Percentiles rank a stretch among this genome's conserved stretches.
Conservation (phyloP, 2,329 filamentous ascomycete genomes). For the Penicillium sp. region DNA sequence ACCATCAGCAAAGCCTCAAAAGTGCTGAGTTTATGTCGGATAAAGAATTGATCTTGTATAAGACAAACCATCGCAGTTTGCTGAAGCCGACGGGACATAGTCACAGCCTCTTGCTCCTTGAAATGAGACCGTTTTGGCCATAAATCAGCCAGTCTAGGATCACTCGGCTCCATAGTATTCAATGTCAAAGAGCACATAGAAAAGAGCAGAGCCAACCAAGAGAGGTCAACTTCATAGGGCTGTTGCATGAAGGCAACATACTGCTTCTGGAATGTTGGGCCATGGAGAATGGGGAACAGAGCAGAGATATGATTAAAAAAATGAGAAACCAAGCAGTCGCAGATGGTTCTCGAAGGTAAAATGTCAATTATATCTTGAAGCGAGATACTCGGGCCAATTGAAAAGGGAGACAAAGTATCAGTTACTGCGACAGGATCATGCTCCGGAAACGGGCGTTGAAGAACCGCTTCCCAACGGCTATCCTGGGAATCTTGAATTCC, state of each 20-base stretch:
- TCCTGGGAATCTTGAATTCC: neutral
- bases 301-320: slow-evolving; percentile 14
- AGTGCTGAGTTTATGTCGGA: slow-evolving; percentile 28
- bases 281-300: slow-evolving; percentile 31
- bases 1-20: slow-evolving; percentile 32
- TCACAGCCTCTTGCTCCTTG: neutral
- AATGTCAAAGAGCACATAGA: slow-evolving; percentile 25
- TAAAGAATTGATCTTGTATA: slow-evolving; percentile 29
- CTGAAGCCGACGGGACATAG: slow-evolving; percentile 8
- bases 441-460: slow-evolving; percentile 1
- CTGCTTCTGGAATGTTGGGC: slow-evolving; percentile 28
- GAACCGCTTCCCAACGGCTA: neutral
- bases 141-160: slow-evolving; percentile 21
- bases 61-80: slow-evolving; percentile 27
- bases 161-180: slow-evolving; percentile 20
- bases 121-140: neutral
- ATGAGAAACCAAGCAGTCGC: slow-evolving; percentile 18
- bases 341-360: slow-evolving; percentile 11
- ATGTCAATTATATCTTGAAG: slow-evolving; percentile 8
- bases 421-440: neutral
- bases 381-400: slow-evolving; percentile 8
- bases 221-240: slow-evolving; percentile 19
- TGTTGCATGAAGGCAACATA: slow-evolving; percentile 21
- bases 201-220: slow-evolving; percentile 32
- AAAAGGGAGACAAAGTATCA: slow-evolving; percentile 8